phyloP scores from a whole-genome alignment of 352 stramenopile genomes.

The Halophytophthora batemanensis region DNA sequence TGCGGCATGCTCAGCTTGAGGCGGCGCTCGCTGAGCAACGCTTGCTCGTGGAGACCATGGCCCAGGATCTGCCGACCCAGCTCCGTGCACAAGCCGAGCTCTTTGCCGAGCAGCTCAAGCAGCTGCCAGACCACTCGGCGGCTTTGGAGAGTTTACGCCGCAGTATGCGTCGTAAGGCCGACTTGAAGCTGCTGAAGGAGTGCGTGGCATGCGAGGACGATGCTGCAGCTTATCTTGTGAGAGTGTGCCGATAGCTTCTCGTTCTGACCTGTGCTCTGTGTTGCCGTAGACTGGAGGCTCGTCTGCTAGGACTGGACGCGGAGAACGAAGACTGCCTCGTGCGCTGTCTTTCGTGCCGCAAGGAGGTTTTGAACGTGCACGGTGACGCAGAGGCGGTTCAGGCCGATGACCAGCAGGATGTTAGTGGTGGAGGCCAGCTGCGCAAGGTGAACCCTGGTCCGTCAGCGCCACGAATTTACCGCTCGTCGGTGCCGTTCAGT shows the following conservation, averaged over 20 bases:
- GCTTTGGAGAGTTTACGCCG: conserved; percentile 45
- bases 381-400: conserved; percentile 12
- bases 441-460: conserved; percentile 53
- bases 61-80: conserved; percentile 22
- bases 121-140: conserved; percentile 38
- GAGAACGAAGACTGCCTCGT: conserved; percentile 67
- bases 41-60: conserved; percentile 24
- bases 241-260: neutral
- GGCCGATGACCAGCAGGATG: conserved; percentile 21
- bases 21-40: conserved; percentile 30
- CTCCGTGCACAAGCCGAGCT: conserved; percentile 26
- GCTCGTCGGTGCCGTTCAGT: conserved; percentile 59
- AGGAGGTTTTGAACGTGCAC: conserved; percentile 39
- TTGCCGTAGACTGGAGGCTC: conserved; percentile 42
- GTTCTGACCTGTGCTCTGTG: conserved; percentile 1
- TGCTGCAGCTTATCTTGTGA: neutral
- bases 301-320: conserved; percentile 40
- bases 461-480: conserved; percentile 52
- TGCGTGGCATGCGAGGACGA: conserved; percentile 12
- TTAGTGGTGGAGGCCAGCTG: conserved; percentile 11
- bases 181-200: conserved; percentile 66
- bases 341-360: conserved; percentile 67
- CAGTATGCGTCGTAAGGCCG: conserved; percentile 48
- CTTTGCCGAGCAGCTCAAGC: conserved; percentile 41
- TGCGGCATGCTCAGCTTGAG: conserved; percentile 27